A percentile compares a stretch with the other conserved stretches of the same genome.
Evolutionary conservation across 352 stramenopile genomes (phyloP).

Genomic region (Globisporangium sylvaticum): DNA sequence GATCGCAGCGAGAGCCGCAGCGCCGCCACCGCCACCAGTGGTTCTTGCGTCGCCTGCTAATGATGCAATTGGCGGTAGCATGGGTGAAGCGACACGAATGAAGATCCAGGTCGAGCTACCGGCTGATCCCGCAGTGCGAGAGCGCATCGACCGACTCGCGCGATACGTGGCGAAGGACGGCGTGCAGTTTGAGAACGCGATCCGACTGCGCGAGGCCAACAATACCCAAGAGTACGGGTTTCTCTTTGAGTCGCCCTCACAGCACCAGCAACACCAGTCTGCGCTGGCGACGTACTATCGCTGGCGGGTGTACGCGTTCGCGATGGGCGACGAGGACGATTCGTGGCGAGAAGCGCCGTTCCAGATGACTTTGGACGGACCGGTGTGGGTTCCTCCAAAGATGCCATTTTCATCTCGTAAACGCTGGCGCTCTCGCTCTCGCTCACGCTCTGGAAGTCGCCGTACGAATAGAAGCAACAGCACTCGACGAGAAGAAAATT

Average conservation of each 20-base stretch:
- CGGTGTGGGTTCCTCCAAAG: constrained; percentile 59
- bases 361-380: constrained; percentile 52
- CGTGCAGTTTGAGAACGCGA: constrained; percentile 58
- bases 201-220: constrained; percentile 44
- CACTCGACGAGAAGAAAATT: constrained; percentile 8
- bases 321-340: constrained; percentile 55
- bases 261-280: constrained; percentile 1
- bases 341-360: constrained; percentile 51
- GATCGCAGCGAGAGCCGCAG: constrained; percentile 11
- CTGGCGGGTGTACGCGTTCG: constrained; percentile 69
- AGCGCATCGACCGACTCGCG: constrained; percentile 50
- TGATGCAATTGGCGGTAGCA: not conserved
- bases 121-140: constrained; percentile 21
- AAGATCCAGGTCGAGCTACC: constrained; percentile 42
- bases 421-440: constrained; percentile 21
- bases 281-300: constrained; percentile 56
- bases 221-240: constrained; percentile 35
- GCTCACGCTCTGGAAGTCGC: constrained; percentile 13
- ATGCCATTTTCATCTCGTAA: constrained; percentile 16
- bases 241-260: constrained; percentile 36
- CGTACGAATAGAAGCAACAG: constrained; percentile 5
- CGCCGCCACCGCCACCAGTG: constrained; percentile 7
- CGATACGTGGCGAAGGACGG: constrained; percentile 60
- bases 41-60: constrained; percentile 1
- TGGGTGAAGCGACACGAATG: not conserved